Conservation (phyloP, 2,329 filamentous ascomycete genomes). For the Corniculantispora saksenae region DNA sequence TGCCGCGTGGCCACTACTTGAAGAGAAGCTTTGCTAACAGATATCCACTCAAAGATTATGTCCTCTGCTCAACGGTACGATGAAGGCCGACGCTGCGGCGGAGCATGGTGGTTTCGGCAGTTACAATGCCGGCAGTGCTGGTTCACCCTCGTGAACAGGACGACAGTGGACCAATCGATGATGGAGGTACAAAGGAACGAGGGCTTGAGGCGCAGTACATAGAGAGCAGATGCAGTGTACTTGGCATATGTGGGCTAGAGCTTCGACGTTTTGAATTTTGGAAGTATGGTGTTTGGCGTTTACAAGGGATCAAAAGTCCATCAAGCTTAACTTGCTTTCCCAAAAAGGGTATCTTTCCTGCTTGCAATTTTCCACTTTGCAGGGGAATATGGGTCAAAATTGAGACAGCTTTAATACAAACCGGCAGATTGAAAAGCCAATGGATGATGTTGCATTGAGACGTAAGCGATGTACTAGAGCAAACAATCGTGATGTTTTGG, state of each 20-base stretch:
- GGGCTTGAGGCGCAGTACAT: neutral
- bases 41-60: constrained; percentile 62
- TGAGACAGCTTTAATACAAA: neutral
- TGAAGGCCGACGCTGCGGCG: constrained; percentile 59
- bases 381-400: neutral
- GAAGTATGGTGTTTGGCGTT: constrained; percentile 7
- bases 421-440: neutral
- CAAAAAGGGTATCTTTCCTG: neutral
- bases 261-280: neutral
- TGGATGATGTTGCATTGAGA: neutral
- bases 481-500: neutral
- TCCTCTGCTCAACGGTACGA: constrained; percentile 81
- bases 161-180: neutral
- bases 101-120: constrained; percentile 62
- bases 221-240: neutral
- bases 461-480: neutral
- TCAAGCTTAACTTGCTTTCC: neutral
- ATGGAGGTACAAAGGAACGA: neutral
- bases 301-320: neutral
- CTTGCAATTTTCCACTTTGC: neutral
- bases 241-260: neutral
- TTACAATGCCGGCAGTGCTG: constrained; percentile 40
- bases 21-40: constrained; percentile 29
- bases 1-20: constrained; percentile 26
- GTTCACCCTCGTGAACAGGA: constrained; percentile 4